Conservation (phyloP, 2,329 filamentous ascomycete genomes). For the Alternaria atra region DNA sequence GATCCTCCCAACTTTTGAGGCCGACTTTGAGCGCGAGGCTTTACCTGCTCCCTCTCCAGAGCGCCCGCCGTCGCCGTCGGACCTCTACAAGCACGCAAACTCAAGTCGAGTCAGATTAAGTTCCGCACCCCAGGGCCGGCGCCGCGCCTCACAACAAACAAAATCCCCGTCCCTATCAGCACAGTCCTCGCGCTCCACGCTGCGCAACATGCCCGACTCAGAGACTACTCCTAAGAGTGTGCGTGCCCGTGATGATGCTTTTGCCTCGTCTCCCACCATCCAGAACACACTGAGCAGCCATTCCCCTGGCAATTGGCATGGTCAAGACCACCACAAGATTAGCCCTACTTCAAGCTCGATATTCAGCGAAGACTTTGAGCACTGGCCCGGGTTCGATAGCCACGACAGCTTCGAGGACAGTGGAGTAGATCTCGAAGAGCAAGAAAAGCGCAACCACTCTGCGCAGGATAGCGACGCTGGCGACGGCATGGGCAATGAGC, state of each 20-base stretch:
- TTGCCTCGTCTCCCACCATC: constrained; percentile 49
- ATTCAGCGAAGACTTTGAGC: constrained; percentile 57
- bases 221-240: constrained; percentile 24
- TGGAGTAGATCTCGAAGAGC: constrained; percentile 46
- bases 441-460: constrained; percentile 43
- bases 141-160: constrained; percentile 40
- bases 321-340: constrained; percentile 35
- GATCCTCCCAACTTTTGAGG: constrained; percentile 75
- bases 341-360: constrained; percentile 54
- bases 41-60: constrained; percentile 60
- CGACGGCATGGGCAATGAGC: constrained; percentile 50
- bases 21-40: constrained; percentile 54
- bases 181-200: constrained; percentile 47
- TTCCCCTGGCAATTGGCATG: constrained; percentile 23
- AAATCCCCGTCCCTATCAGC: constrained; percentile 45
- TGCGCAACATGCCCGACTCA: constrained; percentile 43
- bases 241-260: constrained; percentile 27
- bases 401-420: constrained; percentile 44
- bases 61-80: constrained; percentile 55
- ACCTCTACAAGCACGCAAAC: constrained; percentile 35
- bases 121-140: constrained; percentile 41
- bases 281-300: constrained; percentile 31
- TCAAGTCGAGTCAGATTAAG: constrained; percentile 40
- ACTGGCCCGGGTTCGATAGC: constrained; percentile 51
- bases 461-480: constrained; percentile 44